phyloP scores from a whole-genome alignment of 768 basidiomycete species.

The Termitomyces sp. region DNA sequence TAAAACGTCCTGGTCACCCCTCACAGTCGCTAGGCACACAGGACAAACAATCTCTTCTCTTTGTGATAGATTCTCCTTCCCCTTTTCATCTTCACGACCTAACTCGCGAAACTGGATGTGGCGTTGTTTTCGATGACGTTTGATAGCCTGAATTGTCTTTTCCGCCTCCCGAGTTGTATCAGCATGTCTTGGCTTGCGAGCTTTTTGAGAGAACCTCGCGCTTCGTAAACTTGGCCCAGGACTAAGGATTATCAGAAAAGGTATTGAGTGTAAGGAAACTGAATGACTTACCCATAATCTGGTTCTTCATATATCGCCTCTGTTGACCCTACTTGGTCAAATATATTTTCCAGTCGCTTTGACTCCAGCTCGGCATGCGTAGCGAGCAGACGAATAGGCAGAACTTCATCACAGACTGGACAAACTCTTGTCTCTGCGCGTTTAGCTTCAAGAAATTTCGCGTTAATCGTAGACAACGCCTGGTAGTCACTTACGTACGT shows the following conservation, averaged over 20 bases:
- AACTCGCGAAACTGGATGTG: conserved; percentile 64
- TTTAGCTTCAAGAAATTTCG: conserved; percentile 39
- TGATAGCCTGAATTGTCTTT: conserved; percentile 58
- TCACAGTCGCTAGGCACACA: conserved; percentile 53
- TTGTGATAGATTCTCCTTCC: conserved; percentile 23
- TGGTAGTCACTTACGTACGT: conserved; percentile 30
- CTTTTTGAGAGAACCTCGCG: conserved; percentile 34
- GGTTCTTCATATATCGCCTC: conserved; percentile 50
- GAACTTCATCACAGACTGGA: conserved; percentile 67
- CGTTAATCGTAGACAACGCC: background rate
- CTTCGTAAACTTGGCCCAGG: conserved; percentile 31
- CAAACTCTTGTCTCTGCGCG: conserved; percentile 73
- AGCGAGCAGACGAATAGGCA: conserved; percentile 68
- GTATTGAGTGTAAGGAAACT: background rate
- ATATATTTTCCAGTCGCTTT: conserved; percentile 65
- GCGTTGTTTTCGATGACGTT: conserved; percentile 65
- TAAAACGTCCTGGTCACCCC: conserved; percentile 67
- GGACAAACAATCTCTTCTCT: conserved; percentile 56
- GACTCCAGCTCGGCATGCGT: conserved; percentile 62
- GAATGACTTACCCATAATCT: conserved; percentile 44
- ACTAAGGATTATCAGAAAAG: conserved; percentile 14
- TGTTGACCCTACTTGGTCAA: conserved; percentile 55
- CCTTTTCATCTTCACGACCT: conserved; percentile 51
- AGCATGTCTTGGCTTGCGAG: conserved; percentile 32
- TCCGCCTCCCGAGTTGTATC: conserved; percentile 34